phyloP scores from a whole-genome alignment of 2,329 filamentous ascomycete species.

The Acephala macrosclerotiorum region DNA sequence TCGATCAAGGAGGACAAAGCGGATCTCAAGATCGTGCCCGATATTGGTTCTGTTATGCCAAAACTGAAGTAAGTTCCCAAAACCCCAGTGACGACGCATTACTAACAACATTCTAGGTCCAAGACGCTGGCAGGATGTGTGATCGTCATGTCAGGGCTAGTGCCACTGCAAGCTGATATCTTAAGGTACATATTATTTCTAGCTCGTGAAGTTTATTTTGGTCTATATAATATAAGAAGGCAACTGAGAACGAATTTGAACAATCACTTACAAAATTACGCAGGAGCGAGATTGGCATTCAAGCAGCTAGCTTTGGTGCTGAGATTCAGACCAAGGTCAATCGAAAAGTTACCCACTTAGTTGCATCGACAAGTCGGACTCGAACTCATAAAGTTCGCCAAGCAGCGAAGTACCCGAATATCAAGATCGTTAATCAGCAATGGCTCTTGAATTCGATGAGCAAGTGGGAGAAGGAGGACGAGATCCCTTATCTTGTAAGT shows the following conservation, averaged over 20 bases:
- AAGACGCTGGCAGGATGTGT: slow-evolving; percentile 76
- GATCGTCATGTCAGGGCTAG: slow-evolving; percentile 89
- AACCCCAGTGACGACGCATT: background rate
- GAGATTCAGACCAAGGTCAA: slow-evolving; percentile 62
- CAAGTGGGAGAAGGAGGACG: slow-evolving; percentile 82
- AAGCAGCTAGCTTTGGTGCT: slow-evolving; percentile 87
- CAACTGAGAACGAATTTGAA: background rate
- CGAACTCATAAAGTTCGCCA: slow-evolving; percentile 92
- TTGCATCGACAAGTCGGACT: slow-evolving; percentile 73
- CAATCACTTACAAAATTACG: background rate
- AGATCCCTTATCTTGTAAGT: slow-evolving; percentile 60
- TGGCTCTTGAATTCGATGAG: slow-evolving; percentile 89
- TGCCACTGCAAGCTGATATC: slow-evolving; percentile 82
- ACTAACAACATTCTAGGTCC: slow-evolving; percentile 44
- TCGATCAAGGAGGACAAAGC: slow-evolving; percentile 48
- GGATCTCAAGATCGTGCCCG: slow-evolving; percentile 73
- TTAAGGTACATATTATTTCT: slow-evolving; percentile 53
- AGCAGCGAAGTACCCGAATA: slow-evolving; percentile 77
- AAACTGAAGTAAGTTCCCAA: slow-evolving; percentile 68
- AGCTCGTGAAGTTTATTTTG: slow-evolving; percentile 13
- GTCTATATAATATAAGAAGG: background rate
- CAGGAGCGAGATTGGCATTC: slow-evolving; percentile 84
- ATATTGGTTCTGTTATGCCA: slow-evolving; percentile 86
- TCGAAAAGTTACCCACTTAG: slow-evolving; percentile 74
- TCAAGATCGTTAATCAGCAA: slow-evolving; percentile 90